phyloP scores from a whole-genome alignment of 495 filamentous ascomycete genomes.

The Daldinia caldariorum region DNA sequence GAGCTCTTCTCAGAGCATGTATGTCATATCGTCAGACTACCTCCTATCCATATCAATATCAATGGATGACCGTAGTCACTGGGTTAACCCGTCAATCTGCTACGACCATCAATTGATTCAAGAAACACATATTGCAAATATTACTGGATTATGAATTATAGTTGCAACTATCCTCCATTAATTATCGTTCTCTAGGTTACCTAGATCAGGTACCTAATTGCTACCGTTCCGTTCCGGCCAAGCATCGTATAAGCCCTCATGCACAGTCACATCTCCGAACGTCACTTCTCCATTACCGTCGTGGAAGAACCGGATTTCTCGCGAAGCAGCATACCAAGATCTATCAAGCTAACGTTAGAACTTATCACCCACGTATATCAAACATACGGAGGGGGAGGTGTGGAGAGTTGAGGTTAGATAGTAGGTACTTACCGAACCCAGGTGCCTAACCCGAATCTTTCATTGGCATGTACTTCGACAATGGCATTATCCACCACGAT shows the following conservation, averaged over 20 bases:
- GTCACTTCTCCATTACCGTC: constrained; percentile 30
- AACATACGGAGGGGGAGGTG: too few species aligned
- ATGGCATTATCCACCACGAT: constrained; percentile 55
- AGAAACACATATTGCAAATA: neutral
- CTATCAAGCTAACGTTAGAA: constrained; percentile 24
- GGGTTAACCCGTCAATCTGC: too few species aligned
- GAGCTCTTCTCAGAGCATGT: too few species aligned
- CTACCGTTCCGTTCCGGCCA: constrained; percentile 30
- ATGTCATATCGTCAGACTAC: too few species aligned
- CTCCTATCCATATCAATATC: too few species aligned
- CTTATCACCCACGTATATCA: too few species aligned
- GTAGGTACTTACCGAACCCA: constrained; percentile 39
- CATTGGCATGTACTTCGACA: constrained; percentile 56
- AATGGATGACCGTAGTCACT: too few species aligned
- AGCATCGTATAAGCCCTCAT: constrained; percentile 38
- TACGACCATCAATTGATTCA: neutral
- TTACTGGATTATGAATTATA: neutral
- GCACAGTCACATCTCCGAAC: constrained; percentile 38
- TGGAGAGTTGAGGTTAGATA: too few species aligned
- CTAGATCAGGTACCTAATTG: neutral
- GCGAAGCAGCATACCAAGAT: constrained; percentile 39
- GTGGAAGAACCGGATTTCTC: constrained; percentile 41
- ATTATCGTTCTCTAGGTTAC: neutral
- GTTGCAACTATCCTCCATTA: neutral
- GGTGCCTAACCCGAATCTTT: constrained; percentile 51